These are phyloP conservation scores for Thymus mandschuricus DNA, from an alignment of 257 asterid genomes.

Conservation along the genomic window DNA sequence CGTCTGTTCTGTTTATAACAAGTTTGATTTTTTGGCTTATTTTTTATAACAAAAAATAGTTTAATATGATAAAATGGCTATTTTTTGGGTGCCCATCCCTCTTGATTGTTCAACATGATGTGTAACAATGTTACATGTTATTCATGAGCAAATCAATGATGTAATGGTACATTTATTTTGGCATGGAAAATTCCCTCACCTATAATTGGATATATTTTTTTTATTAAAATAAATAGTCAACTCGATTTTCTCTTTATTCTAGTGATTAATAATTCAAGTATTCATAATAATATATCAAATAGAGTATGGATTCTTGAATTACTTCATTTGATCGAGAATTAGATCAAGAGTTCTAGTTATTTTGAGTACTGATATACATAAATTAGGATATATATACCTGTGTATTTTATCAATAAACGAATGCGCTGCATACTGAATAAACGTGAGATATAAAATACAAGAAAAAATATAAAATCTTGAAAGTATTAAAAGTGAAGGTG, in stretches of 20 bases:
- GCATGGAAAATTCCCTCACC: slow-evolving; percentile 4
- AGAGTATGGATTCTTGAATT: not conserved
- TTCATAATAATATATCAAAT: not conserved
- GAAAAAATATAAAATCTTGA: not conserved
- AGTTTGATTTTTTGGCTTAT: not conserved
- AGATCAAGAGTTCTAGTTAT: no score
- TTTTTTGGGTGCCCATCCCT: slow-evolving; percentile 18
- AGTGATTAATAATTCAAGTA: not conserved
- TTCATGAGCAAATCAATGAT: slow-evolving; percentile 38
- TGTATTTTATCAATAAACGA: no score
- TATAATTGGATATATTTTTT: not conserved
- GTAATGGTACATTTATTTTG: slow-evolving; percentile 21
- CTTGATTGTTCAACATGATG: slow-evolving; percentile 20
- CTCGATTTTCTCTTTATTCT: not conserved
- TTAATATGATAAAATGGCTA: not conserved
- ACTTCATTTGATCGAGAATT: no score
- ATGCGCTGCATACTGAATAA: no score
- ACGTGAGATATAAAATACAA: no score
- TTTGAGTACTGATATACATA: no score
- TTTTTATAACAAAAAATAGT: not conserved
- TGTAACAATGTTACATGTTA: slow-evolving; percentile 29
- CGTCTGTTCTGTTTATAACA: not conserved
- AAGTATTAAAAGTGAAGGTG: not conserved
- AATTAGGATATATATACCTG: no score
- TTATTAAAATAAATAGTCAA: slow-evolving; percentile 14